Evolutionary conservation across 441 rosid species (phyloP).

Genomic region (Hura crepitans): DNA sequence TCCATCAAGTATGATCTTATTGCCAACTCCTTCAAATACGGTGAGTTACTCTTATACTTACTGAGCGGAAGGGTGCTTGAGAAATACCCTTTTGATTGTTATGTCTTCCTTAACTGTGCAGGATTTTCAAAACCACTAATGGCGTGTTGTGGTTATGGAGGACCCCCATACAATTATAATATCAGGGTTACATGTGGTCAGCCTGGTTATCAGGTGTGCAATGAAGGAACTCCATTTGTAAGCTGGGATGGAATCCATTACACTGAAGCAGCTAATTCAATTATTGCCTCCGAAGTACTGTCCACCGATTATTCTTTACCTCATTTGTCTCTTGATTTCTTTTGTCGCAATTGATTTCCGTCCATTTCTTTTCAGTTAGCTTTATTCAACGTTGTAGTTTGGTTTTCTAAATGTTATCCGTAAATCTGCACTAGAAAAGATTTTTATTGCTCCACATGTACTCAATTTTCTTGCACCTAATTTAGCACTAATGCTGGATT

Average conservation of each 20-base stretch:
- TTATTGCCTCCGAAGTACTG: slow-evolving; percentile 55
- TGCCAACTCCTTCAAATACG: slow-evolving; percentile 48
- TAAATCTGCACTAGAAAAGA: too few species aligned
- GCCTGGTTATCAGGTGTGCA: slow-evolving; percentile 42
- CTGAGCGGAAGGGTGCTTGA: too few species aligned
- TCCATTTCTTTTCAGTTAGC: neutral
- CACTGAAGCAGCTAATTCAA: slow-evolving; percentile 67
- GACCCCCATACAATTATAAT: slow-evolving; percentile 75
- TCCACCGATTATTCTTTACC: slow-evolving; percentile 62
- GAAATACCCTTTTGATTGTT: too few species aligned
- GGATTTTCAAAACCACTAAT: slow-evolving; percentile 65
- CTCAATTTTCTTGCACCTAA: too few species aligned
- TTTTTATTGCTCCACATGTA: too few species aligned
- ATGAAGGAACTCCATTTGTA: slow-evolving; percentile 41
- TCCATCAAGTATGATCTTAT: slow-evolving; percentile 69
- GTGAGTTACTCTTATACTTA: too few species aligned
- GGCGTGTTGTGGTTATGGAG: slow-evolving; percentile 84
- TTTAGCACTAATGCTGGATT: too few species aligned
- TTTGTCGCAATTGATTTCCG: slow-evolving; percentile 33
- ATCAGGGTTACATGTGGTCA: slow-evolving; percentile 55
- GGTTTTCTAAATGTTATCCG: neutral
- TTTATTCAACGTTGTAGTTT: neutral
- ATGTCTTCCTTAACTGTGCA: slow-evolving; percentile 30
- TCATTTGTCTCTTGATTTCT: slow-evolving; percentile 43
- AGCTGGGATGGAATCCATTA: slow-evolving; percentile 83